A percentile compares a stretch with the other conserved stretches of the same genome.
Conservation (phyloP, 805 yeast species). For the Cyberlindnera saturnus region DNA sequence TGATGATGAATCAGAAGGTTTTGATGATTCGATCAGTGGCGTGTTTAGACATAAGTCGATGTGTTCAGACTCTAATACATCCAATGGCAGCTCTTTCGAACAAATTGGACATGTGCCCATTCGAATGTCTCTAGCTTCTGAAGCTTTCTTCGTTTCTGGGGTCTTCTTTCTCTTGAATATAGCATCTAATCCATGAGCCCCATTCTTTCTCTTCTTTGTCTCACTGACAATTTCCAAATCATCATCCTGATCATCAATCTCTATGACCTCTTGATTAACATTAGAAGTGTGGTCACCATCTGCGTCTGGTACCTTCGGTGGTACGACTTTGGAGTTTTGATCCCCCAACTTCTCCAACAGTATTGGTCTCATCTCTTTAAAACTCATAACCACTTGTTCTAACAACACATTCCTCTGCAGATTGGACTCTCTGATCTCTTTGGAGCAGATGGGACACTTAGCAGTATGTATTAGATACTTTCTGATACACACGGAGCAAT, state of each 20-base stretch:
- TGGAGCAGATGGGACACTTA: conserved; percentile 74
- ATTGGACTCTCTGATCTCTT: conserved; percentile 63
- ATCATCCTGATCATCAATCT: conserved; percentile 22
- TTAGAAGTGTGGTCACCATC: background rate
- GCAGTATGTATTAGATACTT: conserved; percentile 54
- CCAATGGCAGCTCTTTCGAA: conserved; percentile 41
- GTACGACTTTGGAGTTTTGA: background rate
- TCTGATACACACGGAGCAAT: conserved; percentile 83
- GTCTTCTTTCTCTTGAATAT: conserved; percentile 13
- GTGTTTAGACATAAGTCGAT: conserved; percentile 50
- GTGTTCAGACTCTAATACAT: conserved; percentile 48
- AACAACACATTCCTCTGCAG: conserved; percentile 59
- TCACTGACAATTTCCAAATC: conserved; percentile 26
- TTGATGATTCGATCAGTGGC: conserved; percentile 6
- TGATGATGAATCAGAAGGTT: background rate
- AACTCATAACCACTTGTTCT: conserved; percentile 65
- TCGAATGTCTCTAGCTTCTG: background rate
- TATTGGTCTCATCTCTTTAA: conserved; percentile 34
- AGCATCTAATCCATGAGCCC: conserved; percentile 12
- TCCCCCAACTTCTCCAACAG: conserved; percentile 28
- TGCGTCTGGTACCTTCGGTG: background rate
- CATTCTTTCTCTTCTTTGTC: conserved; percentile 17
- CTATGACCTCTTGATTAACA: conserved; percentile 19
- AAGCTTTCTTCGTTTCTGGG: background rate
- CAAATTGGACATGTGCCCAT: conserved; percentile 64